Base-by-base conservation (phyloP, 768 basidiomycete species). In the Lentinula sp. region DNA sequence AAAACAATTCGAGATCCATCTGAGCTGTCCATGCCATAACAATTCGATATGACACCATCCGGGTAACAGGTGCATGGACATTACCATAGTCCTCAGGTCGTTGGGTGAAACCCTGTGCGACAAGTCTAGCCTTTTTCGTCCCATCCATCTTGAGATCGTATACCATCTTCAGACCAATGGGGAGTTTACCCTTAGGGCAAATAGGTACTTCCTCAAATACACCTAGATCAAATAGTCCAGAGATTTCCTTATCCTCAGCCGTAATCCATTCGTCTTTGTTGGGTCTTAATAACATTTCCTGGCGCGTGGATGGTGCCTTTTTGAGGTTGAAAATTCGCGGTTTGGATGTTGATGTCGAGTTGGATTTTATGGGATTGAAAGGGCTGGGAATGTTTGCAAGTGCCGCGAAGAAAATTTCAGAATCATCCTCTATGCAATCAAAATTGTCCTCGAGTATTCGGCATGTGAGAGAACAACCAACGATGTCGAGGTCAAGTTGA, bases 101-200 rank as follows among this genome's bases (percentile, higher is more conserved):
- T 43, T 57, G 55, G 6, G 55, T 23, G 39, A 57, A 57, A 37
- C 55, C 55, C 28, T 42, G 55, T 16, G 39, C 55, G 37, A 57
- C 37, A 2, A 57, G n/a, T 12, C 55, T 28, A 57, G 55, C 55
- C 36, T 57, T 57, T 3, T 57, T 33, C 28, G 32, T 57, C 20
- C 32, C 33, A 42, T 57, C 39, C 32, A 36, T 39, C 55, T 57
- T 57, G 9, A 39, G n/a, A 7, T 28, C 20, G 9, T 39, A 57
- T 16, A 57, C 55, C 55, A 28, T 15, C 13, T 37, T 37, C 1
- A 57, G 20, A 1, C 55, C 55, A 37, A 57, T 42, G 1, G 41
- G 36, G 15, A n/a, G 2, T 10, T 8, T 28, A 2, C 41, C 55
- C 15, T 37, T 39, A 1, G 55, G 36, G 36, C 23, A n/a, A 15